Evolutionary conservation across 345 rosid genomes (phyloP), one percentile per base, ranked within the genome.

Genomic region (Bruguiera parviflora): DNA sequence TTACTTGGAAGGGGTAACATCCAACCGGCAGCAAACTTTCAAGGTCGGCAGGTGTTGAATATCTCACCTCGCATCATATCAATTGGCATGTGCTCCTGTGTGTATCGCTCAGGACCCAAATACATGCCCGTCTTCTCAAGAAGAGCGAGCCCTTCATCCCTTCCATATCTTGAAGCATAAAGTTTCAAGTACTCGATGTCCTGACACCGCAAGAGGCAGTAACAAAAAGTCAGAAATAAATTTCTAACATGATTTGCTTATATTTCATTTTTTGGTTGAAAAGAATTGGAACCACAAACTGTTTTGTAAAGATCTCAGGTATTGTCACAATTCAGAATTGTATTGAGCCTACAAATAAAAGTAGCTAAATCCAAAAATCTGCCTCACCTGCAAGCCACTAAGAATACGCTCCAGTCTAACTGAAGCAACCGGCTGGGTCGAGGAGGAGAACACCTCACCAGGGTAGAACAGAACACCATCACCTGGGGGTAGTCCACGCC

Each of bases 401-500:
- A 92, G 97, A 68, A 92, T 85, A 52, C 99, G 96, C 78, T 95
- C 99, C 6, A 90, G 84, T 81, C 93, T 84, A 24, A 86, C 78
- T 8, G 99, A 95, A 72, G 97, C 99, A 57, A 95, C 91, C 0
- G 96, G 97, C 71, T 92, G 83, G 47, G 58, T 78, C 19, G 92
- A 95, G 27, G 92, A 86, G 11, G 99, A 92, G 80, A 95, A 95
- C 68, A 90, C 99, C 84, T 90, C 88, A 25, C 99, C 97, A 2
- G 98, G 98, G 62, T 92, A 92, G 79, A 66, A 95, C 53, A 92
- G 72, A 80, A 92, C 97, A 22, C 99, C 96, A 69, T 95, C 99
- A 52, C 97, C 97, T 2, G 99, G 96, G 46, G 97, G 97, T 51
- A 92, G 90, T 43, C 96, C 96, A 15, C 89, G 92, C 73, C 99